These are phyloP conservation scores for Astrocystis sublimbata DNA, from an alignment of 495 filamentous ascomycete species.

Conservation along the genomic window DNA sequence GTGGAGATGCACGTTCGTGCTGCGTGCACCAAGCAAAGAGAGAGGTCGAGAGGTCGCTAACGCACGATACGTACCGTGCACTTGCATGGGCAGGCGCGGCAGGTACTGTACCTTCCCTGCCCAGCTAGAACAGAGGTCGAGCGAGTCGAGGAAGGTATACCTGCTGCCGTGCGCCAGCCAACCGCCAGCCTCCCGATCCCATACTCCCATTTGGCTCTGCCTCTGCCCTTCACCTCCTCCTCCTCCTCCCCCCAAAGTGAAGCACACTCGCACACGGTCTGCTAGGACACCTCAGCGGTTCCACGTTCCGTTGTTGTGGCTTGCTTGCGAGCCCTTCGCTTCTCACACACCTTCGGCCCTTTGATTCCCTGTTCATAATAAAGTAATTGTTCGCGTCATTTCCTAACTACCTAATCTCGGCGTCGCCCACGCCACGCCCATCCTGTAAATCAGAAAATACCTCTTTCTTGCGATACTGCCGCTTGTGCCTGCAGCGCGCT, in stretches of 20 bases:
- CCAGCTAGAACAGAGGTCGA: not conserved
- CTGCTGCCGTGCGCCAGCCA: slow-evolving; percentile 1
- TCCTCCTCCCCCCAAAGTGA: too few relatives aligned
- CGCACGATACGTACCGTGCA: too few relatives aligned
- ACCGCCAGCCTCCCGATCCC: slow-evolving; percentile 10
- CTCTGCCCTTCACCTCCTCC: slow-evolving; percentile 11
- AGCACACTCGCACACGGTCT: slow-evolving; percentile 15
- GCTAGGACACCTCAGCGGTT: slow-evolving; percentile 13
- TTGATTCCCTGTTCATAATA: slow-evolving; percentile 9
- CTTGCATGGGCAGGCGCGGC: too few relatives aligned
- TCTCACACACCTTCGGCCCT: slow-evolving; percentile 6
- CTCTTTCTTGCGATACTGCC: not conserved
- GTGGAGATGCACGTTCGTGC: too few relatives aligned
- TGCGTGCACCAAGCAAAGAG: too few relatives aligned
- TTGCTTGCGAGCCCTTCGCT: slow-evolving; percentile 12
- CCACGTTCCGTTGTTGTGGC: slow-evolving; percentile 19
- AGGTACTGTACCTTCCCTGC: too few relatives aligned
- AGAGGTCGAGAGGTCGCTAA: too few relatives aligned
- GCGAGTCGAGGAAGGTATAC: not conserved
- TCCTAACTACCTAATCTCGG: not conserved
- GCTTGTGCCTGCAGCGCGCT: not conserved
- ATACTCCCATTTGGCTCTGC: not conserved
- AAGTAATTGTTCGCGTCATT: slow-evolving; percentile 12
- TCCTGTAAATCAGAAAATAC: not conserved
- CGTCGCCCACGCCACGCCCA: not conserved